Percentiles rank a stretch among this genome's conserved stretches.
These are phyloP conservation scores for Pythium aquatile DNA, from an alignment of 352 stramenopile genomes.

Conservation along the genomic window DNA sequence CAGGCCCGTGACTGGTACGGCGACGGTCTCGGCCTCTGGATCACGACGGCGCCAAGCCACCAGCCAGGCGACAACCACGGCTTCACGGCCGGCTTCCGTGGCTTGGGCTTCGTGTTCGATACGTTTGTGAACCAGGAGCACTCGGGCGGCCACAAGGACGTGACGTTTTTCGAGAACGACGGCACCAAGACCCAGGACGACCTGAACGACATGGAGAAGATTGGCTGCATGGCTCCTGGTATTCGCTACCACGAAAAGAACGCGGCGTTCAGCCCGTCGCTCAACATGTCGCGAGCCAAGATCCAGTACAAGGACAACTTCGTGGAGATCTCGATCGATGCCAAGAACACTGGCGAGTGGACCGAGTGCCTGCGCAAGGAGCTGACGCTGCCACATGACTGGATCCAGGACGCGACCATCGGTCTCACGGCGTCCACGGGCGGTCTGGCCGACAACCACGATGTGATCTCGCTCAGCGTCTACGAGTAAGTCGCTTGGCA, in stretches of 20 bases:
- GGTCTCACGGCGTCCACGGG: conserved; percentile 80
- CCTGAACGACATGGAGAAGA: conserved; percentile 63
- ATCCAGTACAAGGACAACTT: conserved; percentile 74
- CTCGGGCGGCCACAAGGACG: conserved; percentile 75
- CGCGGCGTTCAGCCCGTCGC: conserved; percentile 67
- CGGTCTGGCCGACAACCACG: conserved; percentile 83
- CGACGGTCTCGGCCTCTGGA: conserved; percentile 78
- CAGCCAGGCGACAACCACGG: conserved; percentile 75
- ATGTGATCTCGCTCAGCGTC: conserved; percentile 68
- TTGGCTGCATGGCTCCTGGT: conserved; percentile 70
- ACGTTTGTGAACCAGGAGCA: conserved; percentile 86
- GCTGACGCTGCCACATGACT: conserved; percentile 48
- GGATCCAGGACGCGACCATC: conserved; percentile 64
- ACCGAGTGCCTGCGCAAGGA: conserved; percentile 58
- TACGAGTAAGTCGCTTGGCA: conserved; percentile 58
- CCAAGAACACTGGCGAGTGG: conserved; percentile 72
- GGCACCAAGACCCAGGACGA: conserved; percentile 75
- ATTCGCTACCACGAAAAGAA: conserved; percentile 86
- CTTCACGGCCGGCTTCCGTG: conserved; percentile 71
- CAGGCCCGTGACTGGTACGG: conserved; percentile 74
- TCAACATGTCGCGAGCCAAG: conserved; percentile 82
- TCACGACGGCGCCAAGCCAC: conserved; percentile 57
- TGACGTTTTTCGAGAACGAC: conserved; percentile 82
- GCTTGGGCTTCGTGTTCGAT: conserved; percentile 79
- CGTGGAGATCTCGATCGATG: conserved; percentile 70